phyloP scores from a whole-genome alignment of 225 moss, liverwort and hornwort genomes.

The Rhytidiadelphus loreus region DNA sequence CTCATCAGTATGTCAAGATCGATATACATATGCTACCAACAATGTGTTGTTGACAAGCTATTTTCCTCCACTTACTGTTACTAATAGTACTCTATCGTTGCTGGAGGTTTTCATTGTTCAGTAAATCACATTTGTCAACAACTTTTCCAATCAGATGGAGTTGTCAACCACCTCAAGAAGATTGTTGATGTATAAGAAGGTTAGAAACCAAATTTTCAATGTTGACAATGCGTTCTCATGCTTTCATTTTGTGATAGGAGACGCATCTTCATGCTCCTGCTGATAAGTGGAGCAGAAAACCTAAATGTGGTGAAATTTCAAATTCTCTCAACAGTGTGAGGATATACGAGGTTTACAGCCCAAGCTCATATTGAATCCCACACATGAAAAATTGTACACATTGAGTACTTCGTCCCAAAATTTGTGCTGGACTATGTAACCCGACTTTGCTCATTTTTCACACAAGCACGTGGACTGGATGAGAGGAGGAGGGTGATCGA shows the following conservation, averaged over 20 bases:
- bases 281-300: background rate
- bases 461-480: background rate
- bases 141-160: background rate
- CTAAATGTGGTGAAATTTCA: background rate
- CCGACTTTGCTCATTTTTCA: background rate
- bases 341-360: background rate
- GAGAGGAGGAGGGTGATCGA: background rate
- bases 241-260: background rate
- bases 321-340: background rate
- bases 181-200: background rate
- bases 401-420: too few species aligned
- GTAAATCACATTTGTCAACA: background rate
- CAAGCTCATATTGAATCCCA: background rate
- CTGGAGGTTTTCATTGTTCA: background rate
- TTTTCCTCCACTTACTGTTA: background rate
- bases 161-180: background rate
- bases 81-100: background rate
- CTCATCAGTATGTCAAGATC: background rate
- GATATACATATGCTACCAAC: background rate
- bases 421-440: background rate
- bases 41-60: background rate
- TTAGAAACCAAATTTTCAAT: background rate
- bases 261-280: too few species aligned
- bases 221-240: background rate
- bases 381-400: background rate